Base-by-base conservation (phyloP, 1,284 basidiomycete genomes). In the Malassezia equina region DNA sequence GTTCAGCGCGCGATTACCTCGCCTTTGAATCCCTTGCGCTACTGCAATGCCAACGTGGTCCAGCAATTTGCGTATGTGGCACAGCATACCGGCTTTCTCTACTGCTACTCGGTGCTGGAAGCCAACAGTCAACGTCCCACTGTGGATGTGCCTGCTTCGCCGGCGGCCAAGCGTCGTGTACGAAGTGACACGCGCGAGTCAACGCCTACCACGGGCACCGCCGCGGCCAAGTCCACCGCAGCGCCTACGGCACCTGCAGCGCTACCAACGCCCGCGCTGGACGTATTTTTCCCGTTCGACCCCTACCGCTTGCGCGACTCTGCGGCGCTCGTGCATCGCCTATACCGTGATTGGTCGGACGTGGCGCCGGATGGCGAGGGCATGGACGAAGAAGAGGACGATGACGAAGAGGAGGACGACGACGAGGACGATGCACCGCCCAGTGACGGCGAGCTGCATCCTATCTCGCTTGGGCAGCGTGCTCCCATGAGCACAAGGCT, bases 281-380 rank as follows among this genome's bases (percentile, higher is more conserved):
- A 91, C 71, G 84, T 84, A 12, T 98, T 96, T 79, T 99, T 98
- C 79, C 94, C 94, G 0, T 99, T 99, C 73, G 94, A 99, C 74
- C 94, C 94, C 1, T 98, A 90, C 78, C 87, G 85, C 63, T 82
- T 99, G 2, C 86, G 88, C 2, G 70, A 76, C 34, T 79, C 67
- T 11, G 55, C 77, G 0, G 71, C 73, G 23, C 80, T 74, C 60
- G 75, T 82, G 56, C 77, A 80, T 40, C 63, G 65, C 7, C 75
- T 81, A 47, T 82, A 81, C 60, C 71, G 79, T 12, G 77, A 78
- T 8, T 82, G 81, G 81, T 51, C 62, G 24, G 79, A 81, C 44
- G 79, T 80, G 4, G 77, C 77, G 4, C 71, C 70, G 2, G 54
- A 58, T 7, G 59, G 49, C 21, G 64, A 63, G 3, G 61, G 55